Conservation (phyloP, 2,329 filamentous ascomycete species). For the Diaporthe sp. region DNA sequence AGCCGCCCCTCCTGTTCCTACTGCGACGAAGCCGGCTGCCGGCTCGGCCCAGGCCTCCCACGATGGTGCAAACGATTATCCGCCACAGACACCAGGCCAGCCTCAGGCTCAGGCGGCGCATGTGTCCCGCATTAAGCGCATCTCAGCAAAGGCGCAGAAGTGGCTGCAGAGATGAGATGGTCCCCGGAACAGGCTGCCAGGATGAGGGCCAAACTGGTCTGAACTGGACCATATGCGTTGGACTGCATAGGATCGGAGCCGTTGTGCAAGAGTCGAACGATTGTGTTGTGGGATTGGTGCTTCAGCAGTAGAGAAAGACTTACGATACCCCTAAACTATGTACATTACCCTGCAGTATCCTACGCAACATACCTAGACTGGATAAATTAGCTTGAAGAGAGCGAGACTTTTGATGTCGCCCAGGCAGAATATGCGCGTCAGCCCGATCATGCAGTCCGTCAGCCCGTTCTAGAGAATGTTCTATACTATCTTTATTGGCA, state of each 20-base stretch:
- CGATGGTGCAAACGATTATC: not conserved
- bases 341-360: not conserved
- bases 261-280: not conserved
- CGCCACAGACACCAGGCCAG: not conserved
- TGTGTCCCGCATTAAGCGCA: slow-evolving; percentile 28
- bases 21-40: slow-evolving; percentile 9
- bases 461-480: too few relatives aligned
- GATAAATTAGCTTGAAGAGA: not conserved
- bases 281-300: not conserved
- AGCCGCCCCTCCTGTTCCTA: not conserved
- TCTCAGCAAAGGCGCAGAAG: slow-evolving; percentile 39
- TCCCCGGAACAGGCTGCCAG: not conserved
- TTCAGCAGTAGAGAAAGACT: not conserved
- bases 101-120: not conserved
- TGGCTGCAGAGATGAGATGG: slow-evolving; percentile 23
- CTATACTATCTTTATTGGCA: too few relatives aligned
- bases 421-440: too few relatives aligned
- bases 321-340: not conserved
- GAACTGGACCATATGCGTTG: too few relatives aligned
- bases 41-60: not conserved
- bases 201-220: too few relatives aligned
- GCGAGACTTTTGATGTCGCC: not conserved
- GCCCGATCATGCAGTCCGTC: too few relatives aligned
- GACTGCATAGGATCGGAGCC: not conserved
- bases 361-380: not conserved